Percentiles rank a stretch among this genome's conserved stretches.
Evolutionary conservation across 2,329 filamentous ascomycete genomes (phyloP).

Genomic region (Alternaria ventricosa): DNA sequence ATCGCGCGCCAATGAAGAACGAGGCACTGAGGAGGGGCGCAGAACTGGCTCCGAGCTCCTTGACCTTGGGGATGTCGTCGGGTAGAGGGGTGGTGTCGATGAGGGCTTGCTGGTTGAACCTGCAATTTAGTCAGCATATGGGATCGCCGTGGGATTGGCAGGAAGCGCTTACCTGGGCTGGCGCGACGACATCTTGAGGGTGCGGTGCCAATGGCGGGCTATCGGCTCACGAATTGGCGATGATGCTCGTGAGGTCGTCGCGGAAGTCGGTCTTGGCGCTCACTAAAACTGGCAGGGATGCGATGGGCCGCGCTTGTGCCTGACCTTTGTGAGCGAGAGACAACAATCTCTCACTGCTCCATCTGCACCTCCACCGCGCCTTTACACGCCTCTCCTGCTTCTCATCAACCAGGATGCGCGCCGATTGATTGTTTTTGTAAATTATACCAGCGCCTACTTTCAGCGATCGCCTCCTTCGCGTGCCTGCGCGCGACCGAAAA

Average conservation of each 20-base stretch:
- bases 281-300: slow-evolving; percentile 19
- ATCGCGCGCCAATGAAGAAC: slow-evolving; percentile 97
- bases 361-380: slow-evolving; percentile 13
- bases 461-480: slow-evolving; percentile 14
- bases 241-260: slow-evolving; percentile 26
- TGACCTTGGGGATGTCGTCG: slow-evolving; percentile 86
- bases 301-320: slow-evolving; percentile 18
- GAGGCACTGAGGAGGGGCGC: slow-evolving; percentile 89
- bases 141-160: slow-evolving; percentile 7
- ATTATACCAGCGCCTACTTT: background rate
- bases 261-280: slow-evolving; percentile 27
- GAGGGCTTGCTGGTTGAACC: slow-evolving; percentile 93
- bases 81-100: slow-evolving; percentile 96
- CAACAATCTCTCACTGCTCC: slow-evolving; percentile 14
- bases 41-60: slow-evolving; percentile 91
- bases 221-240: slow-evolving; percentile 36
- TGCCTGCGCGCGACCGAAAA: slow-evolving; percentile 23
- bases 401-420: slow-evolving; percentile 14
- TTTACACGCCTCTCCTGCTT: slow-evolving; percentile 6
- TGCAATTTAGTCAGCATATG: slow-evolving; percentile 52
- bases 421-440: slow-evolving; percentile 12
- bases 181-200: slow-evolving; percentile 65
- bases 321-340: slow-evolving; percentile 23
- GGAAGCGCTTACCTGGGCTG: slow-evolving; percentile 61
- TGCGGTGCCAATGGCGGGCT: slow-evolving; percentile 47